Conservation (phyloP, 257 asterid genomes). For the Nemophila menziesii region DNA sequence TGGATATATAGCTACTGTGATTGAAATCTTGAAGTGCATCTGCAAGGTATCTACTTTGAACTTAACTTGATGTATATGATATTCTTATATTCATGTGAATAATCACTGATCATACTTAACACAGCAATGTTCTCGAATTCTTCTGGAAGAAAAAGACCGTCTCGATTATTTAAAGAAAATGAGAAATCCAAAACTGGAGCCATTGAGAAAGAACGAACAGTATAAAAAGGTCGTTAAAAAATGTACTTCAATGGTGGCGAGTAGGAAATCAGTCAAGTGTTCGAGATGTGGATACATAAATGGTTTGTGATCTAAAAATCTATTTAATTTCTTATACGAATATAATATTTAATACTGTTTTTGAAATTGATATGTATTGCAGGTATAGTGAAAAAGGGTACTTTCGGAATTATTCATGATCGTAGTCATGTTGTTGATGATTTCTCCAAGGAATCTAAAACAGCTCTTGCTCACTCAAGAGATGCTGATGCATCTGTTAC, state of each 20-base stretch:
- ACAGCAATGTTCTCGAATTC: constrained; percentile 73
- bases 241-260: constrained; percentile 48
- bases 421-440: constrained; percentile 29
- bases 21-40: constrained; percentile 85
- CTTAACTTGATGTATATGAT: neutral
- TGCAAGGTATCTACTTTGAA: constrained; percentile 64
- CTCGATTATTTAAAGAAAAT: constrained; percentile 42
- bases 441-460: constrained; percentile 29
- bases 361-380: constrained; percentile 11
- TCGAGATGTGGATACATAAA: constrained; percentile 59
- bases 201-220: constrained; percentile 41
- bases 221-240: constrained; percentile 42
- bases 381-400: constrained; percentile 76
- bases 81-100: neutral
- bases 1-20: constrained; percentile 55
- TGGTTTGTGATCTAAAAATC: constrained; percentile 44
- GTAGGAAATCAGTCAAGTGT: constrained; percentile 39
- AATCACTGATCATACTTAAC: constrained; percentile 7
- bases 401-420: constrained; percentile 46
- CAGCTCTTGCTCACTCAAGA: constrained; percentile 49
- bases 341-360: neutral
- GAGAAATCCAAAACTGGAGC: constrained; percentile 59
- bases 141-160: constrained; percentile 51
- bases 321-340: neutral
- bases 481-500: constrained; percentile 32